Evolutionary conservation across 2,329 filamentous ascomycete species (phyloP), one percentile per base, ranked within the genome.

Genomic region (Clarireedia sp.): DNA sequence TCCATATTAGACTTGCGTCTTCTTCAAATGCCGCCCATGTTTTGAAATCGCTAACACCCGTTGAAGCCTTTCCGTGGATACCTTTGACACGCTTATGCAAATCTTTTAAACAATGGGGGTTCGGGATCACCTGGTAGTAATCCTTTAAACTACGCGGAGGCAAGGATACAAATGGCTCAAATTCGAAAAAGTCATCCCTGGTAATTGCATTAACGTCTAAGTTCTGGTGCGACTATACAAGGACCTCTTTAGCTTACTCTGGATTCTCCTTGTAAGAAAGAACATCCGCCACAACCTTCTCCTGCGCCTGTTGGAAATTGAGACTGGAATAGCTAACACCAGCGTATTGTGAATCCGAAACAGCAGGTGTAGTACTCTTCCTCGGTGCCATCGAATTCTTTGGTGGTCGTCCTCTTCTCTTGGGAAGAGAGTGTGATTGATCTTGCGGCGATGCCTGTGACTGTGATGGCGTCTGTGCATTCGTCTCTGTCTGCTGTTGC

Each of bases 21-120:
- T 90, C 84, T 68, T 90, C 89, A 62, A 96, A 89, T 0, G 83
- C 79, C 55, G 83, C 79, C 91, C 91, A 96, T 50, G 76, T 87
- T 69, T 89, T 91, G 71, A 90, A 89, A 48, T 90, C 83, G 48
- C 76, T 83, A 4, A 77, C 65, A 1, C 79, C 79, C 3, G 78
- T 78, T 6, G 81, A 77, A 24, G 82, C 80, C 43, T 80, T 79
- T 45, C 86, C 85, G 60, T 86, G 81, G 26, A 86, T 79, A 26
- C 89, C 90, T 58, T 83, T 83, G 23, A 92, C 82, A 60, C 83
- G 79, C 70, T 91, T 92, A 67, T 90, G 83, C 10, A 96, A 77
- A 55, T 82, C 84, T 62, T 84, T 86, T 33, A 96, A 73, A 0
- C 89, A 94, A 37, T 92, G 77, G 0, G 91, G 91, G 58, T 91